phyloP scores from a whole-genome alignment of 1,284 basidiomycete species.

The Xanthoconium separans region DNA sequence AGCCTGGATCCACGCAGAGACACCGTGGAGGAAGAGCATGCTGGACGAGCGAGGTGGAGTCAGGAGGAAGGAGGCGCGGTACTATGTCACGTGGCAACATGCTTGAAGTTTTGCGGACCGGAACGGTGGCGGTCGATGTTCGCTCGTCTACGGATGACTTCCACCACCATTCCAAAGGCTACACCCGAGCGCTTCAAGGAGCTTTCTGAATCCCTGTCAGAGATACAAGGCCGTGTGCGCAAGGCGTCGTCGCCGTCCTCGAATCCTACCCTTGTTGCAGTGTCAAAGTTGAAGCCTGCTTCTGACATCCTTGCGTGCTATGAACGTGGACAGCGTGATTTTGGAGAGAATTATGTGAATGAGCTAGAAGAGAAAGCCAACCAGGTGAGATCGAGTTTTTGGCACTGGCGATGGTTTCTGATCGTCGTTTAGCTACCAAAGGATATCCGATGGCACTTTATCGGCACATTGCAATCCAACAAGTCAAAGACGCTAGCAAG shows the following conservation, averaged over 20 bases:
- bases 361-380: constrained; percentile 90
- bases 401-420: not conserved
- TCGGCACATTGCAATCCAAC: constrained; percentile 93
- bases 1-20: constrained; percentile 35
- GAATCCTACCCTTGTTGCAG: constrained; percentile 68
- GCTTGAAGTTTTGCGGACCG: no score
- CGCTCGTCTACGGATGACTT: constrained; percentile 16
- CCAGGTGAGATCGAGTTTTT: constrained; percentile 46
- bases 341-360: constrained; percentile 98
- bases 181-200: constrained; percentile 43
- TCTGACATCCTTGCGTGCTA: constrained; percentile 85
- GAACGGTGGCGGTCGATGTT: not conserved
- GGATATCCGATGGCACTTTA: constrained; percentile 96
- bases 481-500: constrained; percentile 91
- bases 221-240: constrained; percentile 49
- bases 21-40: constrained; percentile 28
- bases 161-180: constrained; percentile 11
- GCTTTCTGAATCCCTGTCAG: constrained; percentile 48
- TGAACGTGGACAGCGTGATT: constrained; percentile 80
- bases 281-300: constrained; percentile 93
- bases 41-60: not conserved
- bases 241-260: constrained; percentile 33
- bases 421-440: constrained; percentile 59
- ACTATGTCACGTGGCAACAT: constrained; percentile 12
- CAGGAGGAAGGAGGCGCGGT: not conserved